Percentiles rank a stretch among this genome's conserved stretches.
Conservation (phyloP, 2,329 filamentous ascomycete species). For the Colletotrichum falcatum region DNA sequence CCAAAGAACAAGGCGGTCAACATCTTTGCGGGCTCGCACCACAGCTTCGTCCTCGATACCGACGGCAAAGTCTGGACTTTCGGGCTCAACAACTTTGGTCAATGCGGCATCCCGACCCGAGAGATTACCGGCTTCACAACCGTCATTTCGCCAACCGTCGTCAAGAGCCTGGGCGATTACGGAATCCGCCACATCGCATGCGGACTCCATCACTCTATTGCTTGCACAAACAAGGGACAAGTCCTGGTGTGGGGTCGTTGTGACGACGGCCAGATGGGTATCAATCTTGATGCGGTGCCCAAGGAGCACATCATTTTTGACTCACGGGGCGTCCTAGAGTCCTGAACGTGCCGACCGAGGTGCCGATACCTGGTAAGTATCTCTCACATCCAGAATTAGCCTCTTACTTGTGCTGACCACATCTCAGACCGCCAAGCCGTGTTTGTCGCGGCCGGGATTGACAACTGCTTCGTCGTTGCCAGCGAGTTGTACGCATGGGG, state of each 20-base stretch:
- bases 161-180: conserved; percentile 65
- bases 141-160: conserved; percentile 66
- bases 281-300: conserved; percentile 63
- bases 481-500: conserved; percentile 30
- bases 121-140: conserved; percentile 43
- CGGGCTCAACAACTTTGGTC: conserved; percentile 79
- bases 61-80: conserved; percentile 75
- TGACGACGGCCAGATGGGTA: conserved; percentile 65
- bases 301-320: conserved; percentile 71
- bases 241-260: conserved; percentile 62
- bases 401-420: not conserved
- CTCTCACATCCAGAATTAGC: too few relatives aligned
- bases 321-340: conserved; percentile 73
- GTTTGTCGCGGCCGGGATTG: conserved; percentile 51
- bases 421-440: conserved; percentile 38
- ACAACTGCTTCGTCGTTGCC: conserved; percentile 29
- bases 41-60: conserved; percentile 75
- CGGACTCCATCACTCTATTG: conserved; percentile 74
- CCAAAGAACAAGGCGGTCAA: conserved; percentile 50
- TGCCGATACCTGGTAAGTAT: conserved; percentile 44
- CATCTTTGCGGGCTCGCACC: conserved; percentile 70
- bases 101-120: conserved; percentile 67
- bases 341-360: conserved; percentile 57
- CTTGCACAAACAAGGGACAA: conserved; percentile 55
- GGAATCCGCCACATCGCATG: conserved; percentile 69